Conservation (phyloP, 139 green algal genomes). For the Tetradesmus lagerheimii region DNA sequence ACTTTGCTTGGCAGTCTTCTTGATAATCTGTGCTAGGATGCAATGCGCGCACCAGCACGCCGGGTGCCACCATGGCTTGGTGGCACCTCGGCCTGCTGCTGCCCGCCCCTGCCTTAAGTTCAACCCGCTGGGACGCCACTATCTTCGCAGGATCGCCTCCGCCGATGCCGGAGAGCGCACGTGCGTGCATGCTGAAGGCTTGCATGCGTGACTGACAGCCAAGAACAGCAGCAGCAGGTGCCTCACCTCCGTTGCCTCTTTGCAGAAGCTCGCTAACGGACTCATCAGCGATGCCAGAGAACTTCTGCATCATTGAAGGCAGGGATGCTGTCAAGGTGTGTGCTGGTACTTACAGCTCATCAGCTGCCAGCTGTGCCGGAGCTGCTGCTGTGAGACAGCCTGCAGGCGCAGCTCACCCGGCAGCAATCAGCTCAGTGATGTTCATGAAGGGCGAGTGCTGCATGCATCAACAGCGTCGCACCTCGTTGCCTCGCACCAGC, state of each 20-base stretch:
- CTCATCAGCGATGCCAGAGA: constrained; percentile 42
- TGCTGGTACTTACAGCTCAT: background rate
- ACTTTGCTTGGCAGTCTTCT: background rate
- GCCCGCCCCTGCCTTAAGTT: background rate
- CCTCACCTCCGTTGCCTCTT: background rate
- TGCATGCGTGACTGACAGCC: background rate
- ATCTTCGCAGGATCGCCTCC: background rate
- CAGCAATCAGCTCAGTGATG: background rate
- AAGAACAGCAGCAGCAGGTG: background rate
- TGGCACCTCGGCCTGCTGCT: background rate
- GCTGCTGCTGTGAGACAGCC: background rate
- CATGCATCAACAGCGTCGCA: background rate
- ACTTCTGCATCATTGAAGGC: constrained; percentile 97
- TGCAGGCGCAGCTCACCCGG: background rate
- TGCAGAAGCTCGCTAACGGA: background rate
- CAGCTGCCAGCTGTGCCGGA: background rate
- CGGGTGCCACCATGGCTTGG: background rate
- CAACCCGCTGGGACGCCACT: constrained; percentile 15
- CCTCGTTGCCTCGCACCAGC: too few relatives aligned
- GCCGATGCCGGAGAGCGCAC: background rate
- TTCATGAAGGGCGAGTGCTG: too few relatives aligned
- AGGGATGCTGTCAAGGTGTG: constrained; percentile 86
- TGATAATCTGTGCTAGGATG: background rate
- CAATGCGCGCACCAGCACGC: constrained; percentile 1
- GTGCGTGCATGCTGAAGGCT: background rate